A percentile compares a stretch with the other conserved stretches of the same genome.
Conservation (phyloP, 176 grass and related monocot species). For the Oryza rufipogon region DNA sequence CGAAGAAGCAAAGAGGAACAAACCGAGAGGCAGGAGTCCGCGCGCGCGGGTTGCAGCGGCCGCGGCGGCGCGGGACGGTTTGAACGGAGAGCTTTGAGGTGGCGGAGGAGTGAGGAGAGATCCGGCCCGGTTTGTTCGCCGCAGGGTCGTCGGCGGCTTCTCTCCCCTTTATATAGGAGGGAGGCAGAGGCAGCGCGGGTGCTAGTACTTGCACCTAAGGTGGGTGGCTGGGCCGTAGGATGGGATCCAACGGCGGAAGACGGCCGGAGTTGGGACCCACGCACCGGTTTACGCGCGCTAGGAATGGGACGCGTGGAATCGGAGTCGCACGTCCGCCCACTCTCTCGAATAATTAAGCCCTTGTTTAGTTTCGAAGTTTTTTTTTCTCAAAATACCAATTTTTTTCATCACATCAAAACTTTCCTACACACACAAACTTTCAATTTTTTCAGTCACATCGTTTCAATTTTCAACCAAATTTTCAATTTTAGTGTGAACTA, state of each 20-base stretch:
- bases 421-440: too few species aligned
- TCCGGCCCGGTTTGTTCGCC: constrained; percentile 9
- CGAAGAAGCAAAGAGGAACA: not conserved
- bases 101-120: not conserved
- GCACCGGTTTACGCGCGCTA: too few species aligned
- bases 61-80: too few species aligned
- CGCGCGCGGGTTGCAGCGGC: not conserved
- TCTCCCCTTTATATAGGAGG: not conserved
- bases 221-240: not conserved
- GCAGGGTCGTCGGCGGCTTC: not conserved
- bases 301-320: not conserved
- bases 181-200: not conserved
- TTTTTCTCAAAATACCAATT: too few species aligned
- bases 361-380: too few species aligned
- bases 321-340: not conserved
- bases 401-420: too few species aligned
- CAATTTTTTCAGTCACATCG: too few species aligned
- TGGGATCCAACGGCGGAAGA: not conserved
- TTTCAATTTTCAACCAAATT: too few species aligned
- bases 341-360: not conserved
- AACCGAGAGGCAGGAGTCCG: not conserved
- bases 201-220: not conserved
- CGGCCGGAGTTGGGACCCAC: not conserved
- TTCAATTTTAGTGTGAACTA: too few species aligned
- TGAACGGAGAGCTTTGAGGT: too few species aligned